A percentile compares a stretch with the other conserved stretches of the same genome.
phyloP scores from a whole-genome alignment of 148 eudicot genomes.

The Bassia scoparia region DNA sequence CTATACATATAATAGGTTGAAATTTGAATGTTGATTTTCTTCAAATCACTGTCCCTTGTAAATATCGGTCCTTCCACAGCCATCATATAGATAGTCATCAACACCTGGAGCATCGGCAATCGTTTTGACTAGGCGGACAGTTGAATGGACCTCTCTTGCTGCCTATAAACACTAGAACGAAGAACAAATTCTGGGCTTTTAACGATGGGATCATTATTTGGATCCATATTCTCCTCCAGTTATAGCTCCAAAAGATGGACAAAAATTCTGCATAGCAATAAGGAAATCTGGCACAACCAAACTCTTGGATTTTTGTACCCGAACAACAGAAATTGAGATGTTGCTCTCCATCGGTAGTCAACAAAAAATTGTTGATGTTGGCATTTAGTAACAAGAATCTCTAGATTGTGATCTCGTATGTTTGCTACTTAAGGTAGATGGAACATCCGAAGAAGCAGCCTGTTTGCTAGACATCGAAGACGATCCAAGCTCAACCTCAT shows the following conservation, averaged over 20 bases:
- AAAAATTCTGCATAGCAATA: slow-evolving; percentile 86
- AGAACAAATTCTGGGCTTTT: slow-evolving; percentile 54
- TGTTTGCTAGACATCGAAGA: slow-evolving; percentile 67
- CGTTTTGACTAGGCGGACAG: slow-evolving; percentile 60
- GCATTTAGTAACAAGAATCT: slow-evolving; percentile 42
- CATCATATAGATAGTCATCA: slow-evolving; percentile 78
- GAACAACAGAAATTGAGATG: slow-evolving; percentile 75
- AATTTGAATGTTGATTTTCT: slow-evolving; percentile 36
- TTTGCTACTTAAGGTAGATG: slow-evolving; percentile 29
- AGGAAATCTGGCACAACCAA: slow-evolving; percentile 96
- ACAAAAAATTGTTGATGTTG: slow-evolving; percentile 79
- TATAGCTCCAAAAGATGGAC: slow-evolving; percentile 74
- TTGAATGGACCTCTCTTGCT: slow-evolving; percentile 62
- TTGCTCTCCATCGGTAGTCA: slow-evolving; percentile 83
- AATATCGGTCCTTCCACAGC: slow-evolving; percentile 72
- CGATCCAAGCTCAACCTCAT: slow-evolving; percentile 95
- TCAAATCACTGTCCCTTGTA: slow-evolving; percentile 49
- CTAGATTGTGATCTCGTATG: slow-evolving; percentile 41
- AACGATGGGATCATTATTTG: slow-evolving; percentile 80
- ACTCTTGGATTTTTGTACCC: slow-evolving; percentile 84
- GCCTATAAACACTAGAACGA: slow-evolving; percentile 56
- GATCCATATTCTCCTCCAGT: slow-evolving; percentile 95
- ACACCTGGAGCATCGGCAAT: slow-evolving; percentile 72
- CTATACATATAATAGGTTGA: slow-evolving; percentile 77
- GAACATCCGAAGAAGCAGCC: slow-evolving; percentile 33